phyloP scores from a whole-genome alignment of 768 basidiomycete species.

The Mycena pura region DNA sequence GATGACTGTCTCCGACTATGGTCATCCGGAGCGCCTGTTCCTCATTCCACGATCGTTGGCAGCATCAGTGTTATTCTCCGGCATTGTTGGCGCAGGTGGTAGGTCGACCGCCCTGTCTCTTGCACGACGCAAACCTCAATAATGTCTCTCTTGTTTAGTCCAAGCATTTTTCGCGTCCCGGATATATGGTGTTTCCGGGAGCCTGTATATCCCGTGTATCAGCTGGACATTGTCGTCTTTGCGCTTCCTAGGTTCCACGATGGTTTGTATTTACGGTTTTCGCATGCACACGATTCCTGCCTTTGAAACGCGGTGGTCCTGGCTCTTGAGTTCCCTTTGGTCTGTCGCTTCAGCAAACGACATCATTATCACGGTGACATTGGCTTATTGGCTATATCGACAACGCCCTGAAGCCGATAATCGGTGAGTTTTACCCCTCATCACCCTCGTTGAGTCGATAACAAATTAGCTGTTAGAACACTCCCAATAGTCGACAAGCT shows the following conservation, averaged over 20 bases:
- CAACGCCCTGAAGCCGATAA: not conserved
- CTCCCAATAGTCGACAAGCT: constrained; percentile 6
- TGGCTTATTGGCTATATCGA: constrained; percentile 2
- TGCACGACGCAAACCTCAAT: too few relatives aligned
- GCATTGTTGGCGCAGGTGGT: constrained; percentile 3
- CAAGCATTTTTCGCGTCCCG: constrained; percentile 4
- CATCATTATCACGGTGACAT: not conserved
- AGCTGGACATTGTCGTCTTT: constrained; percentile 6
- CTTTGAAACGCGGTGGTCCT: not conserved
- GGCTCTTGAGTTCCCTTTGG: constrained; percentile 11
- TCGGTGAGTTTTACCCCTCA: not conserved
- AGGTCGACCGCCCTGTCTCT: not conserved
- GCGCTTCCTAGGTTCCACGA: constrained; percentile 2
- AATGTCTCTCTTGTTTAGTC: not conserved
- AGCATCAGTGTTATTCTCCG: not conserved
- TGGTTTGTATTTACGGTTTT: not conserved
- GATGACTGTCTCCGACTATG: constrained; percentile 3
- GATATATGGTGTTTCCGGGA: constrained; percentile 3
- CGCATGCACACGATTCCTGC: not conserved
- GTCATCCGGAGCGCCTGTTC: constrained; percentile 1
- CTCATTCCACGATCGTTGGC: constrained; percentile 4
- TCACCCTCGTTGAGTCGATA: not conserved
- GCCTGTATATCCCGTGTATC: constrained; percentile 8
- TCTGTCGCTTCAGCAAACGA: constrained; percentile 8
- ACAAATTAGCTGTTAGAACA: not conserved